These are phyloP conservation scores for Dryadomyces quercivorus DNA, from an alignment of 2,329 filamentous ascomycete species.

Conservation along the genomic window DNA sequence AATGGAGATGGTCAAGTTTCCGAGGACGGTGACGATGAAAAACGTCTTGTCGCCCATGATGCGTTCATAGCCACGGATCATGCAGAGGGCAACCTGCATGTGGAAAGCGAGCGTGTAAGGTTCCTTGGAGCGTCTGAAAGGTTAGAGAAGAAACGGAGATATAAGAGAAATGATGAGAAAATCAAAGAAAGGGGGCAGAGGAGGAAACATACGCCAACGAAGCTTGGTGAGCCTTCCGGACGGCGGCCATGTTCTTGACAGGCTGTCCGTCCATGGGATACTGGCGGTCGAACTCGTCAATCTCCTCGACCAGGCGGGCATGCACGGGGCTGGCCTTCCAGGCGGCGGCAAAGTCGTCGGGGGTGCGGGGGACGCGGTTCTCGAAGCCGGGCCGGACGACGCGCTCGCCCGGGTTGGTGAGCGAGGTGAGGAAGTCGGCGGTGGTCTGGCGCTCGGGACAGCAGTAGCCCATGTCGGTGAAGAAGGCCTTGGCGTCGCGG, in stretches of 20 bases:
- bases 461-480: slow-evolving; percentile 54
- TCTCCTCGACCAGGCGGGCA: slow-evolving; percentile 35
- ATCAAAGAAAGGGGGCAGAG: slow-evolving; percentile 54
- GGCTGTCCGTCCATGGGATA: slow-evolving; percentile 43
- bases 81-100: slow-evolving; percentile 66
- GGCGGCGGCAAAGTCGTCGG: slow-evolving; percentile 45
- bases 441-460: slow-evolving; percentile 51
- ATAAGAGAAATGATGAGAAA: too few species aligned
- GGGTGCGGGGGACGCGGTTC: slow-evolving; percentile 42
- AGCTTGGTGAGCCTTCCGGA: slow-evolving; percentile 40
- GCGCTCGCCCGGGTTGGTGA: slow-evolving; percentile 63
- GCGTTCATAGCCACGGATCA: slow-evolving; percentile 68
- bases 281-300: slow-evolving; percentile 38
- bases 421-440: slow-evolving; percentile 64
- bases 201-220: slow-evolving; percentile 46
- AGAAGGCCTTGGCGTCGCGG: slow-evolving; percentile 50
- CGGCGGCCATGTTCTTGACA: slow-evolving; percentile 39
- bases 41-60: slow-evolving; percentile 64
- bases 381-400: slow-evolving; percentile 52
- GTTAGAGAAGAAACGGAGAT: too few species aligned
- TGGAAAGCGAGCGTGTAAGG: slow-evolving; percentile 67
- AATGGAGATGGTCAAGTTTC: slow-evolving; percentile 47
- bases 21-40: slow-evolving; percentile 54
- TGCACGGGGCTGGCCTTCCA: slow-evolving; percentile 45
- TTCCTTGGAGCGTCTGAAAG: slow-evolving; percentile 68